Base-by-base conservation (phyloP, 306 rosid genomes). In the Prinsepia uniflora region DNA sequence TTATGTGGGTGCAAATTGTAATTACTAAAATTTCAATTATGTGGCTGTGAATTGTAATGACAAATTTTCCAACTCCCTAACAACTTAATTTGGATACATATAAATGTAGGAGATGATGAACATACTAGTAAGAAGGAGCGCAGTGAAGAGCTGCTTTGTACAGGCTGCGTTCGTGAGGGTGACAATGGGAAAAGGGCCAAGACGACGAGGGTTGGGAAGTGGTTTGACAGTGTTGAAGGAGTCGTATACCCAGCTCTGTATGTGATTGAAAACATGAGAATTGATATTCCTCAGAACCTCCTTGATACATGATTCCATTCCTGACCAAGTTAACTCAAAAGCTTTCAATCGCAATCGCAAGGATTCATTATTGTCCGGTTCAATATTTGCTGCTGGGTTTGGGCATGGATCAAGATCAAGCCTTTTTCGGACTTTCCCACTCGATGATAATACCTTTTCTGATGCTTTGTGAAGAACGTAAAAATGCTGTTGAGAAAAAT, bases 51-150 rank as follows among this genome's bases (percentile, higher is more conserved):
- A 30, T 30, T 30, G 36, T 20, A 10, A 50, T 15, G 52, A 66
- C 13, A 67, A 57, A 67, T 41, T 0, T 6, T 66, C 12, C 17
- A 56, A 75, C 57, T 57, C 14, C 34, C 9, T 18, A 30, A 30
- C 65, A 57, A 69, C 18, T 19, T 41, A 65, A 56, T 4, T 17
- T 47, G 75, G 36, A n/a, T 2, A 30, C 36, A 30, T 30, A 30
- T 3, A 30, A 19, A 41, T 7, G 63, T 5, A 6, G 39, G 14
- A 15, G 19, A 20, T 3, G n/a, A 19, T 43, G 15, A 71, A 71
- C 98, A 81, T 94, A 90, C 98, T 78, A 55, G 89, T 87, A 20
- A 77, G 80, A 74, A 94, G 86, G 70, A 94, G 70, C 20, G 91
- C 96, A 66, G 87, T 82, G 76, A 86, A 84, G 82, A 94, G 77